phyloP scores from a whole-genome alignment of 306 rosid genomes.

The Cucurbita pepo region DNA sequence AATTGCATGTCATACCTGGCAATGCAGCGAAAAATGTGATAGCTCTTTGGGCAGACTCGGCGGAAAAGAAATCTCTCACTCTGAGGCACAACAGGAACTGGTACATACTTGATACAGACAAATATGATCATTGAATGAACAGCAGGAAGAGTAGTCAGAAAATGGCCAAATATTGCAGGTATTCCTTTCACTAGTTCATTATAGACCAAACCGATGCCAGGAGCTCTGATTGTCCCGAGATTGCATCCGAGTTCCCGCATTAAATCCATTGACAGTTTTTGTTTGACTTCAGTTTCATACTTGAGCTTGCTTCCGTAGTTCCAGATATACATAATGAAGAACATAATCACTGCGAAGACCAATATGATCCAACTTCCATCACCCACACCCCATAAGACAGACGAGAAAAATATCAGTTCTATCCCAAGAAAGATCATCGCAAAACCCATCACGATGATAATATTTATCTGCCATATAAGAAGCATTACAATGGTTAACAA shows the following conservation, averaged over 20 bases:
- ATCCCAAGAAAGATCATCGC: slow-evolving; percentile 62
- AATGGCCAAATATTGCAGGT: slow-evolving; percentile 92
- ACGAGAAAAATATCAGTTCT: slow-evolving; percentile 83
- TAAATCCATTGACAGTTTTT: slow-evolving; percentile 71
- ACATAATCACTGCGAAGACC: slow-evolving; percentile 67
- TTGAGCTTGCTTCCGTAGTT: slow-evolving; percentile 93
- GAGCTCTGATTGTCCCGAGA: slow-evolving; percentile 92
- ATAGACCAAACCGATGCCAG: slow-evolving; percentile 88
- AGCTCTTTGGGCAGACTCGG: slow-evolving; percentile 80
- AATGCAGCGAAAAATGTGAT: slow-evolving; percentile 89
- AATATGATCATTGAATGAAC: slow-evolving; percentile 79
- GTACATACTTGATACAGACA: slow-evolving; percentile 87
- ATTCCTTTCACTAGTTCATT: slow-evolving; percentile 93
- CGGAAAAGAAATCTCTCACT: slow-evolving; percentile 97
- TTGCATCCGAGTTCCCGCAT: slow-evolving; percentile 78
- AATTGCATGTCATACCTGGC: slow-evolving; percentile 32
- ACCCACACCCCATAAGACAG: slow-evolving; percentile 65
- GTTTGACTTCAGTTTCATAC: slow-evolving; percentile 90
- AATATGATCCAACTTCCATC: slow-evolving; percentile 97
- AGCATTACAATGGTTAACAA: slow-evolving; percentile 90
- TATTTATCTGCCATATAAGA: slow-evolving; percentile 92
- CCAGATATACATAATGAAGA: slow-evolving; percentile 78
- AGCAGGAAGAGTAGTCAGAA: slow-evolving; percentile 58
- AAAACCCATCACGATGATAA: slow-evolving; percentile 50
- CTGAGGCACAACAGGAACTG: slow-evolving; percentile 85